Evolutionary conservation across 1,284 basidiomycete genomes (phyloP).

Genomic region (Trametes pubescens): DNA sequence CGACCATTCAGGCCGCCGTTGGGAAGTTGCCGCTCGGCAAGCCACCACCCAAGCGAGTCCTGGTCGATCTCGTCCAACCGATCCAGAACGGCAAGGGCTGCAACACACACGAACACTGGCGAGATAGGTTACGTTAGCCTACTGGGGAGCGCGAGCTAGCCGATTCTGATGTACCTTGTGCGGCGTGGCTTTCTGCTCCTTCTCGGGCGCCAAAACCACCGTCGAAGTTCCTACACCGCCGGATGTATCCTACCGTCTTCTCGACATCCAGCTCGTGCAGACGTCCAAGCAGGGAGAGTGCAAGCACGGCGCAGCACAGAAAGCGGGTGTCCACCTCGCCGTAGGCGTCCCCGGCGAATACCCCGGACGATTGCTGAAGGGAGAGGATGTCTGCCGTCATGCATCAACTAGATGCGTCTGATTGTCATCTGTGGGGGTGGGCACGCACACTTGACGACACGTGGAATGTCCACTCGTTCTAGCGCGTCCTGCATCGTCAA

Average conservation of each 20-base stretch:
- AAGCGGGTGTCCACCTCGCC: conserved; percentile 96
- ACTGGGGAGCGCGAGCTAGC: background rate
- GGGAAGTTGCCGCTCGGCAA: conserved; percentile 91
- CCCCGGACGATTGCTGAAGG: conserved; percentile 85
- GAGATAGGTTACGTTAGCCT: background rate
- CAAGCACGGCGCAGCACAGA: conserved; percentile 85
- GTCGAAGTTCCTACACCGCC: conserved; percentile 90
- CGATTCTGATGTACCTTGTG: conserved; percentile 68
- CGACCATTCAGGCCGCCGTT: conserved; percentile 95
- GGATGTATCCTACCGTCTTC: conserved; percentile 78
- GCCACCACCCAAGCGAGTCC: conserved; percentile 88
- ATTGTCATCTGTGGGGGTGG: conserved; percentile 5
- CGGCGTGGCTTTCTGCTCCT: conserved; percentile 94
- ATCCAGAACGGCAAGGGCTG: conserved; percentile 87
- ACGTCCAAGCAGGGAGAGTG: conserved; percentile 83
- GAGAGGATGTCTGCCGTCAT: conserved; percentile 78
- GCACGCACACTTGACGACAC: conserved; percentile 78
- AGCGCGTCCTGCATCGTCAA: conserved; percentile 87
- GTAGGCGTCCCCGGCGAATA: conserved; percentile 90
- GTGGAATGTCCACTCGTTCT: conserved; percentile 71
- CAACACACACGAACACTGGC: conserved; percentile 90
- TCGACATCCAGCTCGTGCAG: conserved; percentile 70
- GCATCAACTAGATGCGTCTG: conserved; percentile 1
- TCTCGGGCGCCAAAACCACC: conserved; percentile 89
- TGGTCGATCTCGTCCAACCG: conserved; percentile 80